These are phyloP conservation scores for Xylariaceae sp. DNA, from an alignment of 2,329 filamentous ascomycete species.

Conservation along the genomic window DNA sequence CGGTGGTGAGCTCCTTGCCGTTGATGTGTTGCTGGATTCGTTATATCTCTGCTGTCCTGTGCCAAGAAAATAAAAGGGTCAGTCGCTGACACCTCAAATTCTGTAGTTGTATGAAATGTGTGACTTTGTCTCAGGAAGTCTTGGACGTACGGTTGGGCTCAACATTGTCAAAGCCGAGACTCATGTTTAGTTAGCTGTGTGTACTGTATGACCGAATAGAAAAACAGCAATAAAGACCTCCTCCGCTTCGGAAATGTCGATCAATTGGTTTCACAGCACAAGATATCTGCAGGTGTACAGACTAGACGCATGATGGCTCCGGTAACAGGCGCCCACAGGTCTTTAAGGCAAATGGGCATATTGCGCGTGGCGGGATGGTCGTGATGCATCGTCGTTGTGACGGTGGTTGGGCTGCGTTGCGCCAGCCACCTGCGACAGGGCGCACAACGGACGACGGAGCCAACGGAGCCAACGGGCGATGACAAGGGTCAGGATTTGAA, in stretches of 20 bases:
- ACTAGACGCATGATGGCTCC: constrained; percentile 10
- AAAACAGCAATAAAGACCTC: neutral
- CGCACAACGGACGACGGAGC: too few relatives aligned
- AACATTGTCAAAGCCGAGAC: constrained; percentile 15
- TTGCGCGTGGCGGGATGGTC: constrained; percentile 21
- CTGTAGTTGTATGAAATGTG: neutral
- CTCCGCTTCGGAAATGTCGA: constrained; percentile 10
- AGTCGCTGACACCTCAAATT: constrained; percentile 1
- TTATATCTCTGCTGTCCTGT: constrained; percentile 21
- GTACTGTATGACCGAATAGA: neutral
- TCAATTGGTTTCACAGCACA: constrained; percentile 13
- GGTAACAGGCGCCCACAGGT: constrained; percentile 11
- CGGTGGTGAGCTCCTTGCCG: constrained; percentile 19
- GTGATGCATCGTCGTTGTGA: constrained; percentile 11
- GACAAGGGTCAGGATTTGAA: too few relatives aligned
- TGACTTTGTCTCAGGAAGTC: neutral
- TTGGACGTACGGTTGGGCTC: constrained; percentile 17
- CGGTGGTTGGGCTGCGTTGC: constrained; percentile 14
- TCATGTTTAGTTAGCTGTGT: constrained; percentile 17
- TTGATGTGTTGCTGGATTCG: constrained; percentile 8
- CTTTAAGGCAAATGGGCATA: constrained; percentile 21
- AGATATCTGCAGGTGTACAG: constrained; percentile 12
- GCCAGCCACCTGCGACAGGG: constrained; percentile 18
- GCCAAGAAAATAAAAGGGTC: constrained; percentile 4
- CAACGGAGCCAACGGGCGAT: too few relatives aligned